These are phyloP conservation scores for Cucurbita moschata DNA, from an alignment of 306 rosid species.

Conservation along the genomic window DNA sequence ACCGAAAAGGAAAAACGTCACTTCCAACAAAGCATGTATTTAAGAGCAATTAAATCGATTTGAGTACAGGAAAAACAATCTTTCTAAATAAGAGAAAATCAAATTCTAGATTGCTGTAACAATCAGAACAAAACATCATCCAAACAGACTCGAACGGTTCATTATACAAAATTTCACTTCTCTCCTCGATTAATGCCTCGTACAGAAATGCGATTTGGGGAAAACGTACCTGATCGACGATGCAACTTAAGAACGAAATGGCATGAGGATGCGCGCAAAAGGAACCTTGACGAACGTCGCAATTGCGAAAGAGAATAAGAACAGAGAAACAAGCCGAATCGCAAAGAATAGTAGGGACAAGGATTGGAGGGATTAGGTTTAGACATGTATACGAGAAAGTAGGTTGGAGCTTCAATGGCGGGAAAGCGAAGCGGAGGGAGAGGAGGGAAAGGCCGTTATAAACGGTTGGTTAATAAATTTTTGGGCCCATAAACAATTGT, in stretches of 20 bases:
- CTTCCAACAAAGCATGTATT: not conserved
- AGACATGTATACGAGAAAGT: constrained; percentile 3
- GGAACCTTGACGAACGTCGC: not conserved
- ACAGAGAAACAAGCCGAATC: not conserved
- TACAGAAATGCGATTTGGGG: not conserved
- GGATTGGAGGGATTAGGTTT: not conserved
- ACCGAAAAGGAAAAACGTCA: constrained; percentile 1
- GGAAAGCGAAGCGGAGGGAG: not conserved
- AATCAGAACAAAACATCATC: not conserved
- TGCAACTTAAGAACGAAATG: not conserved
- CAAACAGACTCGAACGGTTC: not conserved
- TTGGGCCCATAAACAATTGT: not conserved
- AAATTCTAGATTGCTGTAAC: not conserved
- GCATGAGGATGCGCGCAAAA: not conserved
- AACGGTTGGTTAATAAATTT: not conserved
- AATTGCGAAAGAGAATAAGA: not conserved
- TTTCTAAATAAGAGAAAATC: not conserved
- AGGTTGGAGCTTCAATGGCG: not conserved
- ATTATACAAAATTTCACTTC: not conserved
- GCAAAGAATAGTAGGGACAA: not conserved
- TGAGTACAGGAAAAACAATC: not conserved
- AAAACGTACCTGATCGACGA: not conserved
- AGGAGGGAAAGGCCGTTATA: not conserved
- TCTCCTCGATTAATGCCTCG: not conserved
- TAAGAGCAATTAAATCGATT: not conserved